phyloP scores from a whole-genome alignment of 495 filamentous ascomycete genomes.

The Aspergillus leporis region DNA sequence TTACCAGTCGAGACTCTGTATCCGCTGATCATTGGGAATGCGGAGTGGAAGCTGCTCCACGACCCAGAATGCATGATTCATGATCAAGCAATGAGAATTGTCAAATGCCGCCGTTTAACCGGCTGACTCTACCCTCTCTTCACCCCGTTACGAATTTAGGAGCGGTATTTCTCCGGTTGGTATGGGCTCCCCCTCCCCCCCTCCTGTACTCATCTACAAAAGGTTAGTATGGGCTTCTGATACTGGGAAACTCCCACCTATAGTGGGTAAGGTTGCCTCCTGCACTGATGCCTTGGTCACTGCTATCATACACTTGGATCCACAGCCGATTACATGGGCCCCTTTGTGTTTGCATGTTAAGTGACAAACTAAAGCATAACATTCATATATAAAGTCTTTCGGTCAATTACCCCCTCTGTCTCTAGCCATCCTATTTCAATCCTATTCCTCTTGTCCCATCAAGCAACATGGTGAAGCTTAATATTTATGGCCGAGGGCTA shows the following conservation, averaged over 20 bases:
- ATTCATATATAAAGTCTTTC: constrained; percentile 15
- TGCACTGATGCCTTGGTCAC: constrained; percentile 5
- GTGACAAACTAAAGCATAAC: constrained; percentile 13
- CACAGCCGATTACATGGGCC: constrained; percentile 4
- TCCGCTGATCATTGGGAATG: constrained; percentile 20
- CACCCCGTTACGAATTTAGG: background rate
- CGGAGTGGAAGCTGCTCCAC: constrained; percentile 14
- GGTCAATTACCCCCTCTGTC: constrained; percentile 8
- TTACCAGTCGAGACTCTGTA: background rate
- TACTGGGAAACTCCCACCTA: constrained; percentile 8
- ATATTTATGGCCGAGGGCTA: constrained; percentile 36
- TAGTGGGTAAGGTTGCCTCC: background rate
- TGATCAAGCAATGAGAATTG: constrained; percentile 2
- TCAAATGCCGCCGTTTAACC: constrained; percentile 12
- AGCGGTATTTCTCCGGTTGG: constrained; percentile 20
- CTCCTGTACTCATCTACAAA: constrained; percentile 12
- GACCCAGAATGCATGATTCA: constrained; percentile 23
- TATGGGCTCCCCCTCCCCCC: constrained; percentile 25
- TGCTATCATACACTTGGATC: constrained; percentile 6
- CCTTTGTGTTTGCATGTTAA: constrained; percentile 14
- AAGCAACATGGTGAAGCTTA: constrained; percentile 25
- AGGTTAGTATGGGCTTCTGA: constrained; percentile 14
- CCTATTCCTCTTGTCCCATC: background rate
- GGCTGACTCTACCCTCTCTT: constrained; percentile 20
- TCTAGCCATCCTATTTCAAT: constrained; percentile 2